A percentile compares a stretch with the other conserved stretches of the same genome.
Conservation (phyloP, 202 grass and related monocot species). For the Panicum virgatum region DNA sequence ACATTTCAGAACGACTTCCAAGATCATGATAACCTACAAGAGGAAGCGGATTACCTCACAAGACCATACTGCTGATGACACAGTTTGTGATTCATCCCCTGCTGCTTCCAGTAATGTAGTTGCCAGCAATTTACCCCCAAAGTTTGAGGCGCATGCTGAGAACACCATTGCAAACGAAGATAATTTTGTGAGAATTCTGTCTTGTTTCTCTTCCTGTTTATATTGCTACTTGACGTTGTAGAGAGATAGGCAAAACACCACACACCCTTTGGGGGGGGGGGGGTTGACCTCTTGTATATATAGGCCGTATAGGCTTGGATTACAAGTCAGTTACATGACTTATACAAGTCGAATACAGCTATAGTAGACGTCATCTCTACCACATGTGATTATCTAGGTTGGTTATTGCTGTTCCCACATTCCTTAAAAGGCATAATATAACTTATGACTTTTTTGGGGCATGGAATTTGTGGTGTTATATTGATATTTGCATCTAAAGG, state of each 20-base stretch:
- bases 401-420: neutral
- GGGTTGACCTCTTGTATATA: no score
- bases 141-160: neutral
- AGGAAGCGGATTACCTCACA: slow-evolving; percentile 49
- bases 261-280: no score
- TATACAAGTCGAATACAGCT: no score
- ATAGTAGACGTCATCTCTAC: neutral
- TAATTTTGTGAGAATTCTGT: slow-evolving; percentile 41
- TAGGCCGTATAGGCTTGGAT: no score
- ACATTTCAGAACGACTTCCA: slow-evolving; percentile 46
- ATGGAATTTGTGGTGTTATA: neutral
- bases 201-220: neutral
- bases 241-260: no score
- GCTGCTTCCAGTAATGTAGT: slow-evolving; percentile 10
- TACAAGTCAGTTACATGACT: no score
- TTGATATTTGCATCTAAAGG: neutral
- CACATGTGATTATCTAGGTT: neutral
- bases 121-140: neutral
- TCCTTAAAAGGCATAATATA: neutral
- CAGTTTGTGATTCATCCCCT: neutral
- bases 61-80: slow-evolving; percentile 1
- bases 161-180: neutral
- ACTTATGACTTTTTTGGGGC: neutral
- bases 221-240: slow-evolving; percentile 2
- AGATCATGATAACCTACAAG: slow-evolving; percentile 54